A percentile compares a stretch with the other conserved stretches of the same genome.
Evolutionary conservation across 2,329 filamentous ascomycete genomes (phyloP).

Genomic region (Diaporthe sp.): DNA sequence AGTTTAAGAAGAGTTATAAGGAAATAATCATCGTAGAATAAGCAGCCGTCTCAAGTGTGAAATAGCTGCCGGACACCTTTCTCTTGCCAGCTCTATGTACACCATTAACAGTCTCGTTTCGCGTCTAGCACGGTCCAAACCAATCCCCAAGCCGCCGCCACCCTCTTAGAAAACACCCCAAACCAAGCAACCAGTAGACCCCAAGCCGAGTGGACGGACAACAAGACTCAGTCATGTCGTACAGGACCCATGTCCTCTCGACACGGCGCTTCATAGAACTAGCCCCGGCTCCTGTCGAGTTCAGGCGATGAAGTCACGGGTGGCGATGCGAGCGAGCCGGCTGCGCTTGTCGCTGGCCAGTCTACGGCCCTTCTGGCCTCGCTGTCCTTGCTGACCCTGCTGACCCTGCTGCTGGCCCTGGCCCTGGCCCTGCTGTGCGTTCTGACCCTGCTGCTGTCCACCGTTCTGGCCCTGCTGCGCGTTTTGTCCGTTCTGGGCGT

Average conservation of each 20-base stretch:
- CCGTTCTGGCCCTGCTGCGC: background rate
- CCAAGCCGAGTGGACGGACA: conserved; percentile 11
- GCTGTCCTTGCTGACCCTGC: background rate
- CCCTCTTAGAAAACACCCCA: background rate
- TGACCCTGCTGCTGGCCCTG: conserved; percentile 28
- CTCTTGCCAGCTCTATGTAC: conserved; percentile 32
- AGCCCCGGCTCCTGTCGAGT: background rate
- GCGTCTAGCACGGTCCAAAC: conserved; percentile 29
- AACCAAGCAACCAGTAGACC: background rate
- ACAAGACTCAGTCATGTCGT: conserved; percentile 15
- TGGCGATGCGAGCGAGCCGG: conserved; percentile 15
- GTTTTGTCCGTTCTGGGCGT: conserved; percentile 37
- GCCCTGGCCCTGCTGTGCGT: background rate
- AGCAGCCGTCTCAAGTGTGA: conserved; percentile 31
- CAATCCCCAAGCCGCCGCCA: background rate
- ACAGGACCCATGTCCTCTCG: background rate
- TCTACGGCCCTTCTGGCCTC: background rate
- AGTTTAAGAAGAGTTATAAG: conserved; percentile 25
- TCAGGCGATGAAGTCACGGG: conserved; percentile 35
- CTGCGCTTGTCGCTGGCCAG: conserved; percentile 24
- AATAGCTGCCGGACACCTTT: conserved; percentile 26
- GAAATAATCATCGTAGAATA: conserved; percentile 35
- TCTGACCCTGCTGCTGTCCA: background rate
- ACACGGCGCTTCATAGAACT: conserved; percentile 23
- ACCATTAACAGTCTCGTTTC: conserved; percentile 28